Conservation (phyloP, 768 basidiomycete species). For the Xanthoconium stramineum region DNA sequence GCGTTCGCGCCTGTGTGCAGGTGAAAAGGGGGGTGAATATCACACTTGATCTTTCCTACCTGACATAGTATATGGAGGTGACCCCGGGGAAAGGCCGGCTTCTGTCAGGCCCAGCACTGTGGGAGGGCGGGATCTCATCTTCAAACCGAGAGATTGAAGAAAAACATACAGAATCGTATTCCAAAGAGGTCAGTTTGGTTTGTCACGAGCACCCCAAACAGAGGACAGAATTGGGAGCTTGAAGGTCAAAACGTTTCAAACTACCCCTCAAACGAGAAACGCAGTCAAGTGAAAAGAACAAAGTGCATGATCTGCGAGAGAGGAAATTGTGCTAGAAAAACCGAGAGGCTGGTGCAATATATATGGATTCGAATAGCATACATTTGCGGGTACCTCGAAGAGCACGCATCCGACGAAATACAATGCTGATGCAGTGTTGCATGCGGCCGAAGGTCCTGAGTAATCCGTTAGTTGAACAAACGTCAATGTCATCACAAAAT, state of each 20-base stretch:
- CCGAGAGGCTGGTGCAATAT: background rate
- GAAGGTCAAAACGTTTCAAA: slow-evolving; percentile 58
- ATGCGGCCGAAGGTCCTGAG: slow-evolving; percentile 48
- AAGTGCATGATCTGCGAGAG: slow-evolving; percentile 27
- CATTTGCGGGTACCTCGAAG: slow-evolving; percentile 62
- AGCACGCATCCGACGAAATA: slow-evolving; percentile 60
- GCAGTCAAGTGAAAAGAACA: background rate
- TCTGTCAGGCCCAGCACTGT: slow-evolving; percentile 59
- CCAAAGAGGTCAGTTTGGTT: slow-evolving; percentile 53
- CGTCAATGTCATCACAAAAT: background rate
- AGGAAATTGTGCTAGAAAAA: background rate
- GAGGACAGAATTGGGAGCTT: slow-evolving; percentile 58
- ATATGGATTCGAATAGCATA: slow-evolving; percentile 18
- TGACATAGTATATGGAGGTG: slow-evolving; percentile 55
- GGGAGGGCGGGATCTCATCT: background rate
- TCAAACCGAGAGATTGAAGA: background rate
- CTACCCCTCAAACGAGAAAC: slow-evolving; percentile 29
- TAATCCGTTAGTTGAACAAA: background rate
- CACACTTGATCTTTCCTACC: slow-evolving; percentile 24
- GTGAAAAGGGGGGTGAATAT: background rate
- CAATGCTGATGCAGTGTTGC: slow-evolving; percentile 55
- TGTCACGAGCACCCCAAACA: slow-evolving; percentile 52
- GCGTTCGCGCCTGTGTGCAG: slow-evolving; percentile 46
- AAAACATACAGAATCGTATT: slow-evolving; percentile 47
- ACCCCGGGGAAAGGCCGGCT: slow-evolving; percentile 62